Base-by-base conservation (phyloP, 2,329 filamentous ascomycete genomes). In the Xylaria sp. region DNA sequence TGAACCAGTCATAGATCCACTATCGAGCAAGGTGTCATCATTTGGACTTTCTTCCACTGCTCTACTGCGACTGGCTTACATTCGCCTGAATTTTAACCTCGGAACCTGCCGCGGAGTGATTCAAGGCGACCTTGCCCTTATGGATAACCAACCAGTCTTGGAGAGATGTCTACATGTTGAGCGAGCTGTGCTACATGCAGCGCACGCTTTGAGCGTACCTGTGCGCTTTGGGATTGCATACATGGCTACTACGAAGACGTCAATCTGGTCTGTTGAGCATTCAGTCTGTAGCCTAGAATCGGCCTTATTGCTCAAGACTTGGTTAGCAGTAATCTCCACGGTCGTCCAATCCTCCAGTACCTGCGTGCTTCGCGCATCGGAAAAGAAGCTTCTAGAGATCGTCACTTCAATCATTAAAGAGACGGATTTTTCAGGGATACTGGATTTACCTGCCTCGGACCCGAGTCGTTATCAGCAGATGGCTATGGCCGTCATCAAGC, bases 261-360 rank as follows among this genome's bases (percentile, higher is more conserved):
- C 86, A 64, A 84, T 86, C 73, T 88, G 86, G 86, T 85, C 83
- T 46, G 84, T 87, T 34, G 84, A 87, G 71, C 86, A 88, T 72
- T 85, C 84, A 0, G 78, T 88, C 6, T 86, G 84, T 76, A 86
- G 83, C 67, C 75, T 87, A 18, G 85, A 87, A 72, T 87, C 85
- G 65, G 85, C 86, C 0, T 73, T 85, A 1, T 69, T 85, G 4
- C 76, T 85, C 1, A 81, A 78, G 55, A 81, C 83, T 66, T 86
- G 84, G 84, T 77, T 82, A 1, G 74, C 70, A 25, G 72, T 60
- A 44, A 57, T 75, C 23, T 74, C 66, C 20, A 28, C 25, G 15
- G 48, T 70, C 20, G 66, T 73, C 20, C 57, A 23, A 41, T 48
- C 63, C 5, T 62, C 37, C 18, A 72, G 72, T 2, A 34, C 59